Conservation (phyloP, 192 early-diverging fungal species). For the Entomortierella parvispora region DNA sequence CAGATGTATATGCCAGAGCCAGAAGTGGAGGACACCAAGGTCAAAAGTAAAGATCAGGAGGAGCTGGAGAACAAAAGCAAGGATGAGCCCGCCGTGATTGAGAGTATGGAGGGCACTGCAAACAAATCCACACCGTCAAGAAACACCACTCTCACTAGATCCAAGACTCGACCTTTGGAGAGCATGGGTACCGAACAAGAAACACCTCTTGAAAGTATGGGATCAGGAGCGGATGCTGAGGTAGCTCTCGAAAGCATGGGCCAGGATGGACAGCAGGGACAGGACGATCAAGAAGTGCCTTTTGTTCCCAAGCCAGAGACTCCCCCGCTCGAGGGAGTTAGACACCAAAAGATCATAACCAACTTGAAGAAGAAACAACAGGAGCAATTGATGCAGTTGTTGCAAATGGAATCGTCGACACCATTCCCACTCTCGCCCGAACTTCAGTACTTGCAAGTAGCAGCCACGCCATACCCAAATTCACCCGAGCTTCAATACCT, state of each 20-base stretch:
- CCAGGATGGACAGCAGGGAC: not conserved
- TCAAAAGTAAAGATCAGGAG: conserved; percentile 11
- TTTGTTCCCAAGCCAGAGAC: conserved; percentile 10
- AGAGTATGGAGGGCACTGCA: conserved; percentile 19
- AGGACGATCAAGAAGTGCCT: not conserved
- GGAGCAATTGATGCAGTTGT: conserved; percentile 3
- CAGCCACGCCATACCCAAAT: conserved; percentile 7
- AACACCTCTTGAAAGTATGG: conserved; percentile 29
- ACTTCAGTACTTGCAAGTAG: conserved; percentile 38
- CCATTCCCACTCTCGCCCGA: conserved; percentile 32
- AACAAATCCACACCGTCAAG: not conserved
- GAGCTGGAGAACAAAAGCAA: conserved; percentile 9
- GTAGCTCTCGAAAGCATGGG: conserved; percentile 35
- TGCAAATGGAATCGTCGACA: not conserved
- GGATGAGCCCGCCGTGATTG: not conserved
- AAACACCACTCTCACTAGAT: not conserved
- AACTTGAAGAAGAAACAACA: conserved; percentile 2
- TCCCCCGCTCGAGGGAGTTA: conserved; percentile 4
- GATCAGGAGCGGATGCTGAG: conserved; percentile 5
- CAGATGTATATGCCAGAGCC: conserved; percentile 6
- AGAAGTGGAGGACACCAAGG: not conserved
- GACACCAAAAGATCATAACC: conserved; percentile 16
- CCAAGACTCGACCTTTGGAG: conserved; percentile 8
- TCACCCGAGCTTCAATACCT: conserved; percentile 45
- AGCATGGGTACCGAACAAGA: conserved; percentile 13